Evolutionary conservation across 257 asterid genomes (phyloP), one percentile per base, ranked within the genome.

Genomic region (Nicotiana undulata): DNA sequence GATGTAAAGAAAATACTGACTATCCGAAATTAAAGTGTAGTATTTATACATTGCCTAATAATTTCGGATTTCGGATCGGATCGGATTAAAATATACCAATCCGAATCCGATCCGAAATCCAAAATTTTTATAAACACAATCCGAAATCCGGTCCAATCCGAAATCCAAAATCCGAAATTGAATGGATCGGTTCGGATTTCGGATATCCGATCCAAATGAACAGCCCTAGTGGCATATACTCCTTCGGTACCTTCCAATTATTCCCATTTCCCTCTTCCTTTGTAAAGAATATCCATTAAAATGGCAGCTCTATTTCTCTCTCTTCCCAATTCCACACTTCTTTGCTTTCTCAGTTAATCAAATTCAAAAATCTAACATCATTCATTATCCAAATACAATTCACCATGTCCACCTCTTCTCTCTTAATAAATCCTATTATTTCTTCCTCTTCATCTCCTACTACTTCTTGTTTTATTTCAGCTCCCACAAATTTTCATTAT

Each of bases 381-480:
- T 63, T 63, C 85, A 59, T 63, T 79, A 20, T 8, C 67, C 65
- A 31, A 24, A 52, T 55, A 63, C 65, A 63, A 75, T 20, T 18
- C 75, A 81, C 65, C 60, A 86, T 82, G 88, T 89, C 92, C 90
- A 46, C 86, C 85, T 63, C 85, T 81, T 87, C 90, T 87, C 86
- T 90, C 83, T 88, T 89, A 83, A 81, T 84, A 82, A 85, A 84
- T 80, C 85, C 87, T 11, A 34, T 88, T 78, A 82, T 86, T 81
- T 67, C 87, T 13, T 46, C 86, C 10, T 81, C 86, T 56, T 68
- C 85, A 55, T 4, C 82, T 34, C 11, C 61, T 1, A 34, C 80
- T 56, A 78, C 83, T 12, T 79, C 81, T 20, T 40, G 55, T 83
- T 67, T 81, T 15, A 24, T 80, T 15, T 75, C 82, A 29, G 55